Evolutionary conservation across 1,284 basidiomycete genomes (phyloP).

Genomic region (Irpex lacteus): DNA sequence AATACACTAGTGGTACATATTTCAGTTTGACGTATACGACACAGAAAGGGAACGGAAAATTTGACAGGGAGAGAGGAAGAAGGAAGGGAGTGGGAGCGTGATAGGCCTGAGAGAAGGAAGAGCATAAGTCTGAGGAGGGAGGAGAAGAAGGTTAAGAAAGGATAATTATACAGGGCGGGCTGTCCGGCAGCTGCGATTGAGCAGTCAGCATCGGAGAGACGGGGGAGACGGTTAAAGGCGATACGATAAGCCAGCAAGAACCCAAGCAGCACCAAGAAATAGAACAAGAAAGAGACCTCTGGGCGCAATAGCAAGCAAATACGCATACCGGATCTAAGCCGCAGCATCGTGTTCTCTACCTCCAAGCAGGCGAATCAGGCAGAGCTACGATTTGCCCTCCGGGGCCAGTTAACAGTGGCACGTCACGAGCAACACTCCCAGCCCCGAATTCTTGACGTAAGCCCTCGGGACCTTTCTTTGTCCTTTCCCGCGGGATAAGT

Average conservation of each 20-base stretch:
- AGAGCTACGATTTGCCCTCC: constrained; percentile 5
- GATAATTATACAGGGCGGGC: background rate
- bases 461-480: constrained; percentile 40
- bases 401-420: constrained; percentile 18
- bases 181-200: background rate
- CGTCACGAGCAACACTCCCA: constrained; percentile 59
- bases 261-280: background rate
- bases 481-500: constrained; percentile 44
- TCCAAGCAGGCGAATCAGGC: background rate
- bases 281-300: background rate
- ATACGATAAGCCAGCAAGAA: background rate
- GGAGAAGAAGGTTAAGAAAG: background rate
- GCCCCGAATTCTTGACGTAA: constrained; percentile 62
- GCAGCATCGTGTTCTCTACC: background rate
- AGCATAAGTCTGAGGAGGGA: background rate
- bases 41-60: too few species aligned
- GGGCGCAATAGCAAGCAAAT: background rate
- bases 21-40: background rate
- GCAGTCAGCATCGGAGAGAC: background rate
- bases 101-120: too few species aligned
- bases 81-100: background rate
- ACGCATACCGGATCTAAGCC: background rate
- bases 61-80: background rate
- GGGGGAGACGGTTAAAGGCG: background rate
- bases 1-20: constrained; percentile 1